Percentiles rank a stretch among this genome's conserved stretches.
Evolutionary conservation across 2,329 filamentous ascomycete genomes (phyloP).

Genomic region (Huntiella decipiens): DNA sequence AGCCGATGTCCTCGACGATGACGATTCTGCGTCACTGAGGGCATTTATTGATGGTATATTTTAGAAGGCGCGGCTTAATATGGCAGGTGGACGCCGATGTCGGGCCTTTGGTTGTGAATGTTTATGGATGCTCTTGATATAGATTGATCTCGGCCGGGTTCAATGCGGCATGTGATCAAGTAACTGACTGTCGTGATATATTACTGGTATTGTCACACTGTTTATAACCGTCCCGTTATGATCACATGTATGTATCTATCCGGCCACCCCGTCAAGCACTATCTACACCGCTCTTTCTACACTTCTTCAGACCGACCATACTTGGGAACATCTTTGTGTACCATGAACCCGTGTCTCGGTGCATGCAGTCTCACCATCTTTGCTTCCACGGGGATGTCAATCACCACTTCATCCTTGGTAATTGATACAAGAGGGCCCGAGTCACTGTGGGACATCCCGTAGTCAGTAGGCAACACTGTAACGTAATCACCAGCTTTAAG

Average conservation of each 20-base stretch:
- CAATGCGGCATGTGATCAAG: too few relatives aligned
- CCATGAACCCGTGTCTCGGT: conserved; percentile 39
- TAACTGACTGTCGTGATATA: too few relatives aligned
- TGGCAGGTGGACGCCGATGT: too few relatives aligned
- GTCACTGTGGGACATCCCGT: conserved; percentile 39
- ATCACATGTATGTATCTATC: neutral
- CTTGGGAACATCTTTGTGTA: conserved; percentile 17
- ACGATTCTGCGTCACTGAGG: too few relatives aligned
- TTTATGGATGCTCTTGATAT: too few relatives aligned
- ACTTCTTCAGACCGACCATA: neutral
- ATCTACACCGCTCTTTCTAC: neutral
- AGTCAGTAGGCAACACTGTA: conserved; percentile 42
- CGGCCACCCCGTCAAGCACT: neutral
- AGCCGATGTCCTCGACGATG: too few relatives aligned
- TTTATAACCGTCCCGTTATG: too few relatives aligned
- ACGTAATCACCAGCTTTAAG: conserved; percentile 35
- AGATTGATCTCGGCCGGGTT: too few relatives aligned
- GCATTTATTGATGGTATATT: too few relatives aligned
- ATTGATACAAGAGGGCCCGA: conserved; percentile 34
- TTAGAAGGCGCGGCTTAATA: too few relatives aligned
- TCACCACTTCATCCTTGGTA: conserved; percentile 34
- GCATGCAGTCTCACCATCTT: conserved; percentile 36
- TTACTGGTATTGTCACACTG: too few relatives aligned
- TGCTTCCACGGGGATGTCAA: conserved; percentile 32
- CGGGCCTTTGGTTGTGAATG: too few relatives aligned